phyloP scores from a whole-genome alignment of 2,329 filamentous ascomycete genomes.

The Tolypocladium ovalisporum region DNA sequence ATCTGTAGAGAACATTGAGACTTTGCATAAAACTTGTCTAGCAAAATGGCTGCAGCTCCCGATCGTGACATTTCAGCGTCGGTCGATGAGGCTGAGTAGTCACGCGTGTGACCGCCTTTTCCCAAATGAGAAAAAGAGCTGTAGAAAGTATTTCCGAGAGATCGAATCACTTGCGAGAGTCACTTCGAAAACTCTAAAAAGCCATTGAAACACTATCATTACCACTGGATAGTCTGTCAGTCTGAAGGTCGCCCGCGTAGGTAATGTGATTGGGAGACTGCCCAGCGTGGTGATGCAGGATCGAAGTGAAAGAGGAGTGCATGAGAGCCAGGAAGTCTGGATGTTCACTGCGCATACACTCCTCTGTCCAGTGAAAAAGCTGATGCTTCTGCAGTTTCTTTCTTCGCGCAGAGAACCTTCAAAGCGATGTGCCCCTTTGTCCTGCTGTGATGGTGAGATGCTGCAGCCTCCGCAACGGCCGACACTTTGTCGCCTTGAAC shows the following conservation, averaged over 20 bases:
- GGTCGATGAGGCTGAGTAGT: background rate
- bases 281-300: background rate
- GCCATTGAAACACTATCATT: no score
- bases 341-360: background rate
- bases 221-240: no score
- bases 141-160: no score
- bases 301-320: background rate
- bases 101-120: no score
- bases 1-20: background rate
- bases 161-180: no score
- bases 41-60: no score
- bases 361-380: background rate
- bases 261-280: background rate
- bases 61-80: background rate
- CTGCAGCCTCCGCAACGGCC: background rate
- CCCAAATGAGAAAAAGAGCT: no score
- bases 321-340: background rate
- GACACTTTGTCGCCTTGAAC: background rate
- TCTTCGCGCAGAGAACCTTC: background rate
- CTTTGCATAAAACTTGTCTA: no score
- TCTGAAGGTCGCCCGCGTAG: no score
- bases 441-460: background rate
- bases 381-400: background rate
- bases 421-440: background rate
- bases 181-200: no score